phyloP scores from a whole-genome alignment of 306 rosid genomes.

The Sesbania bispinosa region DNA sequence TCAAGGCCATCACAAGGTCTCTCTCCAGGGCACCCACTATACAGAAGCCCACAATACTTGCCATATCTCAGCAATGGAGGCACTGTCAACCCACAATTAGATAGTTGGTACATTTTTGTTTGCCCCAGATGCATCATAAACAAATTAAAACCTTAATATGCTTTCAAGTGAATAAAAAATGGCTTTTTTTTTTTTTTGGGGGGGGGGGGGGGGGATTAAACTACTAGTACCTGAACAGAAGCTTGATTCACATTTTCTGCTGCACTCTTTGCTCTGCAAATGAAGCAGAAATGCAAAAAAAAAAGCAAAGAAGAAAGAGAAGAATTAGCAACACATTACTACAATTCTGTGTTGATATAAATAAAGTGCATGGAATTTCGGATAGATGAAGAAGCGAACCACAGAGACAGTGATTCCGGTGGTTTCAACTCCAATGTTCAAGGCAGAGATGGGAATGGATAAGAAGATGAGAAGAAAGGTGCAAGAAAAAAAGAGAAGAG shows the following conservation, averaged over 20 bases:
- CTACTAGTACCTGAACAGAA: constrained; percentile 61
- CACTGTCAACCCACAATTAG: constrained; percentile 39
- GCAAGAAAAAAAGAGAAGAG: constrained; percentile 8
- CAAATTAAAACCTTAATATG: no score
- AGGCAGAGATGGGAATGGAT: constrained; percentile 33
- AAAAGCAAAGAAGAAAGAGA: background rate
- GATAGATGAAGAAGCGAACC: constrained; percentile 36
- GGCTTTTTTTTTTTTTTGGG: no score
- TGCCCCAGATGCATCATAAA: no score
- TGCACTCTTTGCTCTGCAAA: constrained; percentile 68
- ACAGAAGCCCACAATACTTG: constrained; percentile 76
- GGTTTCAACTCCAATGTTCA: constrained; percentile 62
- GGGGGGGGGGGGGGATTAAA: background rate
- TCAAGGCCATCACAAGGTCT: constrained; percentile 85
- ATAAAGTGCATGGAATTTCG: background rate
- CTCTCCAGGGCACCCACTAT: constrained; percentile 89
- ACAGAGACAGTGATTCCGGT: constrained; percentile 41
- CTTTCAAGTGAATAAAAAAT: background rate
- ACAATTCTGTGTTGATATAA: background rate
- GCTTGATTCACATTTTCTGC: constrained; percentile 73
- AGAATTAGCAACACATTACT: background rate
- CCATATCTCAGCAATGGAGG: constrained; percentile 81
- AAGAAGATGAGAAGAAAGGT: constrained; percentile 11
- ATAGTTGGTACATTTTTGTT: no score
- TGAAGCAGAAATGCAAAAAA: no score